phyloP scores from a whole-genome alignment of 2,329 filamentous ascomycete genomes.

The Monosporascus sp. region DNA sequence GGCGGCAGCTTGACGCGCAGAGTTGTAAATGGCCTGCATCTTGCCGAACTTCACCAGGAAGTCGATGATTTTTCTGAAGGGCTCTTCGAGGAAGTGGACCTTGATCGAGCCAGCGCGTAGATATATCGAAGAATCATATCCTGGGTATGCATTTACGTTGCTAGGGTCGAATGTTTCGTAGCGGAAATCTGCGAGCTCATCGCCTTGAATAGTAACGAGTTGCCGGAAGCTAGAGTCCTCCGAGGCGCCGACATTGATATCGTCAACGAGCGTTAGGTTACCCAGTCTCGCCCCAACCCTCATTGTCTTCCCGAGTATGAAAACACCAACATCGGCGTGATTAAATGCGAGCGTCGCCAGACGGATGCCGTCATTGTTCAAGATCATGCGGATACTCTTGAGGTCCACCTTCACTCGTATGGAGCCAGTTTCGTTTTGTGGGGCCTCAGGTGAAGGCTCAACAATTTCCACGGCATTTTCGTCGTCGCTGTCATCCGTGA shows the following conservation, averaged over 20 bases:
- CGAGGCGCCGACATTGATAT: conserved; percentile 85
- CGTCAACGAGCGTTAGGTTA: conserved; percentile 83
- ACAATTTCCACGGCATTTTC: conserved; percentile 35
- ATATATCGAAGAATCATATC: conserved; percentile 88
- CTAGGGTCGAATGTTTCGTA: conserved; percentile 90
- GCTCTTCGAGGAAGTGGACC: conserved; percentile 94
- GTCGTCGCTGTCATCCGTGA: conserved; percentile 30
- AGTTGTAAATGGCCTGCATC: conserved; percentile 99
- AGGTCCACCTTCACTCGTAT: conserved; percentile 91
- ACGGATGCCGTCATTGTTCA: conserved; percentile 96
- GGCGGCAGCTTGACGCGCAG: conserved; percentile 87
- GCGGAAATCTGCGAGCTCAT: conserved; percentile 92
- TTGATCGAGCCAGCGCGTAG: conserved; percentile 92
- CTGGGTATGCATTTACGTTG: conserved; percentile 70
- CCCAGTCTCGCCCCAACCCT: conserved; percentile 81
- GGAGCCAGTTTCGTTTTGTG: conserved; percentile 56
- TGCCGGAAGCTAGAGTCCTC: conserved; percentile 76
- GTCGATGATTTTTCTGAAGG: conserved; percentile 95
- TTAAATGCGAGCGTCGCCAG: conserved; percentile 89
- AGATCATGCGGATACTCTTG: conserved; percentile 86
- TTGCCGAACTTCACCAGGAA: conserved; percentile 98
- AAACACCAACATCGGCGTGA: conserved; percentile 86
- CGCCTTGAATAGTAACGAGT: conserved; percentile 88
- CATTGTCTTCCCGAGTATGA: conserved; percentile 81
- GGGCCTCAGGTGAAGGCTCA: conserved; percentile 29